Percentiles rank a stretch among this genome's conserved stretches.
Evolutionary conservation across 2,329 filamentous ascomycete genomes (phyloP).

Genomic region (Cercospora sp.): DNA sequence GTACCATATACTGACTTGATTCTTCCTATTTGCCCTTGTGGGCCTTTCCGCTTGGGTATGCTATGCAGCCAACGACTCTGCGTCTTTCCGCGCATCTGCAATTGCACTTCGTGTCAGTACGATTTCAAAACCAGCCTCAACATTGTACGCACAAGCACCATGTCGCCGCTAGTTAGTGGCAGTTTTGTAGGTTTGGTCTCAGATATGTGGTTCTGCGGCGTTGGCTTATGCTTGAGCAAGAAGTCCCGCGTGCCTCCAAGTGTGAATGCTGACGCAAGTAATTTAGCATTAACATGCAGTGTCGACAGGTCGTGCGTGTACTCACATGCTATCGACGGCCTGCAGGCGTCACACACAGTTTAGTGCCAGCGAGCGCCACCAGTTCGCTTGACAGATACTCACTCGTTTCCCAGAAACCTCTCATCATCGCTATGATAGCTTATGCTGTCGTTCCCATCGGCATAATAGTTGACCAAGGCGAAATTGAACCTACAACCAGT

Average conservation of each 20-base stretch:
- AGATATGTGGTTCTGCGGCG: slow-evolving; percentile 39
- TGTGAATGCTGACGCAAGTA: slow-evolving; percentile 72
- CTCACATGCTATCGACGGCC: background rate
- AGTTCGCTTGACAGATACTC: too few relatives aligned
- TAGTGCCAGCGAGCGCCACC: too few relatives aligned
- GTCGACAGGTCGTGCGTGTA: background rate
- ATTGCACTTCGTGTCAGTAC: too few relatives aligned
- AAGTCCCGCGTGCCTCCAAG: slow-evolving; percentile 74
- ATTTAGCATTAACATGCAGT: background rate
- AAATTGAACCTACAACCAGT: slow-evolving; percentile 74
- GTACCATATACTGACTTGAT: slow-evolving; percentile 50
- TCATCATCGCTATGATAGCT: slow-evolving; percentile 81
- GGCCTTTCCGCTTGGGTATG: slow-evolving; percentile 71
- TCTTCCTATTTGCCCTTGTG: slow-evolving; percentile 60
- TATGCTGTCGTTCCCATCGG: slow-evolving; percentile 73
- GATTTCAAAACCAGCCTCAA: too few relatives aligned
- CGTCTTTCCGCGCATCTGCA: slow-evolving; percentile 73
- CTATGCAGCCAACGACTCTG: slow-evolving; percentile 76
- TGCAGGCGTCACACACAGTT: background rate
- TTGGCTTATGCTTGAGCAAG: slow-evolving; percentile 74
- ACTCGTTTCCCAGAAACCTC: slow-evolving; percentile 65
- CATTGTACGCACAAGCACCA: slow-evolving; percentile 57
- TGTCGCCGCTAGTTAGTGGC: slow-evolving; percentile 66
- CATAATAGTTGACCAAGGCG: slow-evolving; percentile 80
- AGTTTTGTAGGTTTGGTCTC: slow-evolving; percentile 52